Base-by-base conservation (phyloP, 805 yeast genomes). In the Candida suzukii region DNA sequence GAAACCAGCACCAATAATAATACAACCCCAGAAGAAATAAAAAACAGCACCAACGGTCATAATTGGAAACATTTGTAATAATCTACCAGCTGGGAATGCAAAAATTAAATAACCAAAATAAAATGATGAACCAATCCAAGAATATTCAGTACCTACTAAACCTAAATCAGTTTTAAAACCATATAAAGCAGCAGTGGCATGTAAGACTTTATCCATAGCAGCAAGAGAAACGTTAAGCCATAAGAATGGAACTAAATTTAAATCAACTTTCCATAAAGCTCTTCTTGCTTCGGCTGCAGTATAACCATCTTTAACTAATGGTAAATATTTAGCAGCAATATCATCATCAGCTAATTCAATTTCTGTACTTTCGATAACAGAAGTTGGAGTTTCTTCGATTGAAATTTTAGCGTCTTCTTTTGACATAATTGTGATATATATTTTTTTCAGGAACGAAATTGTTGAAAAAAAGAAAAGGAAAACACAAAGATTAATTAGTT, bases 151-250 rank as follows among this genome's bases (percentile, higher is more conserved):
- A 18, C 66, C 65, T 2, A 42, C 50, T 64, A 67, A 61, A 20
- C 63, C 42, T 44, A 67, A 53, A 41, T 63, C 71, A 10, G 54
- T 52, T 41, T 65, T 54, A 25, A 68, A 48, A 11, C 71, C 72
- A 45, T 67, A 52, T 29, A 67, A 48, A 0, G 68, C 50, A n/a
- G 69, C 69, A 41, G 63, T 67, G 4, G 69, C 57, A 40, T 58
- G 60, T 4, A 71, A 63, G 22, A 65, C 64, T 53, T 78, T 78
- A 56, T 78, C 85, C 78, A 78, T 73, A 47, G 67, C 76, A 51
- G 75, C 81, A 19, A 71, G 58, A 17, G 76, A 67, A 55, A 74
- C 74, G 34, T 73, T 51, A 19, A 68, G 43, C 49, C 73, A 69
- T 59, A 76, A 63, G 40, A 76, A 50, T 0, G 82, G 77, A 47